Evolutionary conservation across 257 asterid genomes (phyloP), one percentile per base, ranked within the genome.

Genomic region (Euphrasia confusa): DNA sequence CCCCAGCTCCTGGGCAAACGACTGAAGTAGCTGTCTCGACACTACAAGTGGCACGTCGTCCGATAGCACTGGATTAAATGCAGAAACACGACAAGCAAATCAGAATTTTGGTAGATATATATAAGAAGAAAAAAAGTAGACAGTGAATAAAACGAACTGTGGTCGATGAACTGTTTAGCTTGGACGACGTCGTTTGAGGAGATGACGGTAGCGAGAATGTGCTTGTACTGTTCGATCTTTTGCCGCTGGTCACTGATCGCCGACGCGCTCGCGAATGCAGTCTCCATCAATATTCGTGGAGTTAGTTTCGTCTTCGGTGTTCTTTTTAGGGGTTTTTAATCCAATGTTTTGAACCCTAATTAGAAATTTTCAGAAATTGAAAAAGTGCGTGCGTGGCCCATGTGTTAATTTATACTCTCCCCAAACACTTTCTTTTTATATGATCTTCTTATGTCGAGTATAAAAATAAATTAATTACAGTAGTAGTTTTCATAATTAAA

Each of bases 11-110:
- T 84, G 97, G 4, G 96, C 99, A 64, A 92, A 92, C 61, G 81
- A 86, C 73, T 89, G 97, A 80, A 92, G 75, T 18, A 92, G 88
- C 81, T 92, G 99, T 73, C 97, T 78, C 73, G 99, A 92, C 37
- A 92, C 99, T 72, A 92, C 95, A 54, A 92, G 89, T 48, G 97
- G 85, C 65, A 92, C 95, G 32, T 89, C 97, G 62, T 92, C 96
- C 72, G 96, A 91, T 52, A 91, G 57, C 72, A 86, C 98, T 88
- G 79, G 55, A 71, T 58, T 13, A 14, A 66, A 53, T 2, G 44
- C 49, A 73, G 61, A 60, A 44, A 13, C 4, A 42, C 12, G 12
- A 8, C 63, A 42, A 14, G 14, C 50, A 13, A 12, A 14, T 14
- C 8, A 55, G 68, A 50, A 58, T 55, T 1, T 32, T 21, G 24